Evolutionary conservation across 345 rosid species (phyloP).

Genomic region (Salix koriyanagi): DNA sequence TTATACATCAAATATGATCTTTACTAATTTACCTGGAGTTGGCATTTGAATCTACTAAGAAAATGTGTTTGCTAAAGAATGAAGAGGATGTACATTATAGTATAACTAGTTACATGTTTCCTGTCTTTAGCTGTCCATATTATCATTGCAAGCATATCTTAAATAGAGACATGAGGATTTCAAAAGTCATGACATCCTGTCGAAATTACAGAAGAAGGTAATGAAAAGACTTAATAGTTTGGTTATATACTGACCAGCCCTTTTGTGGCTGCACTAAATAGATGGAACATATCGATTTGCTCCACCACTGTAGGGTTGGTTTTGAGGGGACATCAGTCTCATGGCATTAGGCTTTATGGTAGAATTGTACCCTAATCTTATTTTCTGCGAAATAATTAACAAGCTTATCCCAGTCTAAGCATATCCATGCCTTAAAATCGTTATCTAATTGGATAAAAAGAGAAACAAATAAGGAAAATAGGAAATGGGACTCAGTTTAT

Average conservation of each 20-base stretch:
- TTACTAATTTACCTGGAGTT: not conserved
- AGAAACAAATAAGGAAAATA: not conserved
- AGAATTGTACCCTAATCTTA: too few relatives aligned
- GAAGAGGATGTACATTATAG: not conserved
- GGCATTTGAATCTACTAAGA: not conserved
- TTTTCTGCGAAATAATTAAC: not conserved
- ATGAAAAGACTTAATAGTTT: not conserved
- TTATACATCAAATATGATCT: not conserved
- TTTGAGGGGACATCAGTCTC: not conserved
- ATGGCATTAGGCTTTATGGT: not conserved
- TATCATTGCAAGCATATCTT: not conserved
- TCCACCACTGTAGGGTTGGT: not conserved
- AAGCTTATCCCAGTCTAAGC: not conserved
- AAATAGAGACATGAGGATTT: not conserved
- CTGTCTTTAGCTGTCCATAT: not conserved
- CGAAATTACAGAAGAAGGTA: not conserved
- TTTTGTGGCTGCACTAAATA: not conserved
- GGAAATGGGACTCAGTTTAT: not conserved
- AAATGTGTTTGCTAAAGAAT: not conserved
- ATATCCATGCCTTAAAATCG: not conserved
- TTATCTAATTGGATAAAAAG: not conserved
- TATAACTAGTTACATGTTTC: not conserved
- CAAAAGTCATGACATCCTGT: not conserved
- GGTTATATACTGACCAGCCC: not conserved
- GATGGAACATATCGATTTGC: not conserved